Evolutionary conservation across 768 basidiomycete genomes (phyloP).

Genomic region (Mycena galopus): DNA sequence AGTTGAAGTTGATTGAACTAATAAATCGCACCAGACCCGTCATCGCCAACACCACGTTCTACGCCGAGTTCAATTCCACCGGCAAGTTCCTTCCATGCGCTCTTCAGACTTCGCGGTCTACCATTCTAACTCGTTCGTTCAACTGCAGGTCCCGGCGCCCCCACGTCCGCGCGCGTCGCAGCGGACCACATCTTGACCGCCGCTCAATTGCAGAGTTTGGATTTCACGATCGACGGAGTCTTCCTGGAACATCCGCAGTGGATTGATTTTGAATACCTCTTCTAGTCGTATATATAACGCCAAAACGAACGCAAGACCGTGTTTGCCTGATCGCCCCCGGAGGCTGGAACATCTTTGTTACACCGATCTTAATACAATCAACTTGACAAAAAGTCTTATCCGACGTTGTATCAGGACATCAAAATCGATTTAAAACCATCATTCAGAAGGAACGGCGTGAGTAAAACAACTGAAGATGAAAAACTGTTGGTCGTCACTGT

Average conservation of each 20-base stretch:
- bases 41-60: constrained; percentile 68
- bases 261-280: constrained; percentile 67
- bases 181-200: constrained; percentile 62
- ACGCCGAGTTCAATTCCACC: constrained; percentile 68
- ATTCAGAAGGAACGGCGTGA: too few species aligned
- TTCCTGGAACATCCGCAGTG: constrained; percentile 64
- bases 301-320: background rate
- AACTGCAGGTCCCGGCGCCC: constrained; percentile 68
- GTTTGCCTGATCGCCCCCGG: too few species aligned
- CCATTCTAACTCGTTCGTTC: background rate
- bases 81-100: constrained; percentile 47
- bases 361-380: too few species aligned
- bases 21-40: constrained; percentile 49
- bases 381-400: too few species aligned
- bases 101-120: background rate
- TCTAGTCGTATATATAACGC: constrained; percentile 35
- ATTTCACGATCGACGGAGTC: constrained; percentile 64
- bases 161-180: constrained; percentile 56
- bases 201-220: constrained; percentile 53
- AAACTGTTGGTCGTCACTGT: too few species aligned
- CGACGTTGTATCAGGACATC: too few species aligned
- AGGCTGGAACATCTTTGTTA: too few species aligned
- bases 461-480: too few species aligned
- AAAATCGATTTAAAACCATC: too few species aligned
- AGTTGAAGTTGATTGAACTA: background rate